A percentile compares a stretch with the other conserved stretches of the same genome.
These are phyloP conservation scores for Apiotrichum gracile DNA, from an alignment of 1,284 basidiomycete species.

Conservation along the genomic window DNA sequence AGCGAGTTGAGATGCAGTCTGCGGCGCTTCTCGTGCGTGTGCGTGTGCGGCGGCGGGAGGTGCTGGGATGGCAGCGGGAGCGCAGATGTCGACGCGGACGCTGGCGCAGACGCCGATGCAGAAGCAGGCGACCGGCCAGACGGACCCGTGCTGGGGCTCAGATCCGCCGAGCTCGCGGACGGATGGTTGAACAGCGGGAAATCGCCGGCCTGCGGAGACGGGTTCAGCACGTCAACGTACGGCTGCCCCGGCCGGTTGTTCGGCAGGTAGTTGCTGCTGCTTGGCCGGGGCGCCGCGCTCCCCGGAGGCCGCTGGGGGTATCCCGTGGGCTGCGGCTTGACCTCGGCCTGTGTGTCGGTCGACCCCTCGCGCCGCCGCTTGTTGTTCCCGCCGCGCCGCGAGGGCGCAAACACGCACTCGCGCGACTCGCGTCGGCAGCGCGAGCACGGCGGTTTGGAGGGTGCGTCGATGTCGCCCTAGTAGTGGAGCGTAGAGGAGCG, in stretches of 20 bases:
- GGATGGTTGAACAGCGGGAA: constrained; percentile 15
- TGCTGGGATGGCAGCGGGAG: background rate
- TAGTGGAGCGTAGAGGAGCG: background rate
- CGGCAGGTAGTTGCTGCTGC: background rate
- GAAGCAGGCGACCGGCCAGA: background rate
- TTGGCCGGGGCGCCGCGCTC: too few species aligned
- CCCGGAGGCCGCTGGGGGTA: too few species aligned
- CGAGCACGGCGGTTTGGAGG: constrained; percentile 47
- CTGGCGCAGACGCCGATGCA: background rate
- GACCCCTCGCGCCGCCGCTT: constrained; percentile 23
- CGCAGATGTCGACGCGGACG: background rate
- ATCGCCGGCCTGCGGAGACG: constrained; percentile 11
- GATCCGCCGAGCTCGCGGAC: constrained; percentile 10
- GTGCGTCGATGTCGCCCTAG: constrained; percentile 47
- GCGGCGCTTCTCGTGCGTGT: constrained; percentile 22
- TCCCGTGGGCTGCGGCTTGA: too few species aligned
- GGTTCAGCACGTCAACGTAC: constrained; percentile 14
- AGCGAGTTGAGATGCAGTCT: constrained; percentile 30
- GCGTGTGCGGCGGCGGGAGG: background rate
- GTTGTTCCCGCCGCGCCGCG: constrained; percentile 41
- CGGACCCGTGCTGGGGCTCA: constrained; percentile 11
- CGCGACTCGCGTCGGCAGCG: constrained; percentile 48
- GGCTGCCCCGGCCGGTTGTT: background rate
- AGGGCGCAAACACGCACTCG: constrained; percentile 48
- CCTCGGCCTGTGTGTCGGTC: too few species aligned